Base-by-base conservation (phyloP, 768 basidiomycete species). In the Holtermannia corniformis region DNA sequence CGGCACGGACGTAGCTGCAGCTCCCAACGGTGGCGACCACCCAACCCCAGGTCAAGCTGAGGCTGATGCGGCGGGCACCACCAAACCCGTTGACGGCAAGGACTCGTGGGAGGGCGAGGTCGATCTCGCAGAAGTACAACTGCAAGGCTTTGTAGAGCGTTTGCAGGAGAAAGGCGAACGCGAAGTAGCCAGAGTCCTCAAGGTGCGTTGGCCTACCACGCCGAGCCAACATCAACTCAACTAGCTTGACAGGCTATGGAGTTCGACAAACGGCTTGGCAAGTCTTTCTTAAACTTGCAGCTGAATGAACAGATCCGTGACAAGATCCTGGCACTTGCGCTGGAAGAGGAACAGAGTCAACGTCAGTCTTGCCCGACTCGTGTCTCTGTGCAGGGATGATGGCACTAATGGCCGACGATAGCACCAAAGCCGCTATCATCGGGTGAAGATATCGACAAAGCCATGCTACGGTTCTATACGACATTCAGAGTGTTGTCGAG, bases 81-180 rank as follows among this genome's bases (percentile, higher is more conserved):
- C 55, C 55, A 7, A 56, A 58, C 20, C 52, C 55, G 27, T n/a
- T n/a, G 61, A 58, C 16, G 55, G 43, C 14, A 56, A 49, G 19
- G 58, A 56, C 44, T 63, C 60, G 55, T 64, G 70, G 63, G 62
- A 62, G 51, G 59, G 60, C 55, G 62, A 62, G 41, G 55, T 55
- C 4, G 57, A 60, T 19, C 55, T 64, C 5, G 75, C 74, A 53
- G 62, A 70, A 52, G 56, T 59, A 21, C 75, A 77, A 25, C 75
- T 89, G 47, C 89, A 91, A 73, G 73, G 71, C 44, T 64, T 89
- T 44, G 80, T 93, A 1, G 89, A 93, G 57, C 84, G 81, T 62
- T 75, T 84, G 45, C 88, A 93, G 63, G 88, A 92, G 19, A 90
- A 82, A 66, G 85, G 80, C 4, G 87, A 93, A 70, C 90, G 83